These are phyloP conservation scores for Nemania sp. DNA, from an alignment of 2,329 filamentous ascomycete species.

Conservation along the genomic window DNA sequence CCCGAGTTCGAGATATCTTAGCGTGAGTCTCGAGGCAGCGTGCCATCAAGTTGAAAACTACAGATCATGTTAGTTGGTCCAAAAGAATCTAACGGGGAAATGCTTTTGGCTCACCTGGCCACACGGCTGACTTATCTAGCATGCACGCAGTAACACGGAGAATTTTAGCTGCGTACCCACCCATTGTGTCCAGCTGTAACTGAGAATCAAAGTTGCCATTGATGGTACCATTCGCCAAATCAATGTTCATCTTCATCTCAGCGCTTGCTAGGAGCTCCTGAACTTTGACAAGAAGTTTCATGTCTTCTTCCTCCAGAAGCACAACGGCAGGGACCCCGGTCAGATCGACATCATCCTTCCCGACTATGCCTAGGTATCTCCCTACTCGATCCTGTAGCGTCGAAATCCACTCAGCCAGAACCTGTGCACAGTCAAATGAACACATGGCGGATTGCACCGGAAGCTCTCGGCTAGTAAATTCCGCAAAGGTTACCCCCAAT, in stretches of 20 bases:
- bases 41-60: conserved; percentile 58
- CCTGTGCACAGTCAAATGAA: conserved; percentile 90
- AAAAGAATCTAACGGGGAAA: background rate
- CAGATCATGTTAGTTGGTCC: conserved; percentile 22
- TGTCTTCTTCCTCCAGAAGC: conserved; percentile 88
- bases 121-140: conserved; percentile 86
- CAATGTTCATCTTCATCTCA: conserved; percentile 75
- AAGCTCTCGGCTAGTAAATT: conserved; percentile 80
- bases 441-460: conserved; percentile 91
- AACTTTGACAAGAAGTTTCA: conserved; percentile 81
- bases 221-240: conserved; percentile 51
- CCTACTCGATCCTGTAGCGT: conserved; percentile 95
- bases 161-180: conserved; percentile 83
- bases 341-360: conserved; percentile 78
- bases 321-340: conserved; percentile 82
- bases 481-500: conserved; percentile 81
- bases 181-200: conserved; percentile 62
- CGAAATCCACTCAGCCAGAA: conserved; percentile 91
- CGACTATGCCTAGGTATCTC: conserved; percentile 82
- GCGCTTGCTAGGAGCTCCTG: conserved; percentile 75
- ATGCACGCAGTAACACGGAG: conserved; percentile 83
- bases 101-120: conserved; percentile 70
- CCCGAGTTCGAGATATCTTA: conserved; percentile 53
- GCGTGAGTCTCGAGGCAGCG: conserved; percentile 60
- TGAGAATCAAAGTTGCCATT: conserved; percentile 54